phyloP scores from a whole-genome alignment of 176 grass and related monocot species.

The Cenchrus purpureus region DNA sequence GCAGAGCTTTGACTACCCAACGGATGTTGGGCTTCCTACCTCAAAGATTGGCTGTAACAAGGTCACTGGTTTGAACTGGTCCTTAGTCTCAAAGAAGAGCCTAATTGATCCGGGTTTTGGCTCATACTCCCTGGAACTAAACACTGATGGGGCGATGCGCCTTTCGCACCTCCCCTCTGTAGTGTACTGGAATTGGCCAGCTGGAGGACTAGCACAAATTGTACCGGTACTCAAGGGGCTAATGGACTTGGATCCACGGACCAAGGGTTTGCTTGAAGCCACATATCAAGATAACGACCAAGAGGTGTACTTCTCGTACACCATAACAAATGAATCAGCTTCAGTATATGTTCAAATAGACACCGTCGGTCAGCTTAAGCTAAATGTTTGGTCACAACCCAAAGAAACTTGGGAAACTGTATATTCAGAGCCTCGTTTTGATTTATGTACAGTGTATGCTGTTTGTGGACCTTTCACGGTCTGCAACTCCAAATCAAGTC shows the following conservation, averaged over 20 bases:
- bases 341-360: background rate
- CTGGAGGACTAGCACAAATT: background rate
- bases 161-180: background rate
- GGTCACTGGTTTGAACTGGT: background rate
- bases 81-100: background rate
- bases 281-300: background rate
- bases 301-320: background rate
- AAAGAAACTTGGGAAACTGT: background rate
- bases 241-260: background rate
- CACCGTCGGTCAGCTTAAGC: background rate
- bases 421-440: background rate
- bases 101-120: background rate
- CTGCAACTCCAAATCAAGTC: background rate
- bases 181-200: slow-evolving; percentile 4
- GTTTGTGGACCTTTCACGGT: background rate
- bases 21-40: background rate
- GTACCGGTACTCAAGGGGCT: background rate
- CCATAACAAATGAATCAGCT: background rate
- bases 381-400: background rate
- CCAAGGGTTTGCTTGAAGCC: slow-evolving; percentile 5
- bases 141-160: background rate
- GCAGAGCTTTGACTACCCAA: slow-evolving; percentile 12
- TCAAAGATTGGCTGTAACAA: background rate
- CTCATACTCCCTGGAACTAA: background rate
- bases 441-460: background rate